Conservation (phyloP, 2,329 filamentous ascomycete species). For the Epichloe sibirici region DNA sequence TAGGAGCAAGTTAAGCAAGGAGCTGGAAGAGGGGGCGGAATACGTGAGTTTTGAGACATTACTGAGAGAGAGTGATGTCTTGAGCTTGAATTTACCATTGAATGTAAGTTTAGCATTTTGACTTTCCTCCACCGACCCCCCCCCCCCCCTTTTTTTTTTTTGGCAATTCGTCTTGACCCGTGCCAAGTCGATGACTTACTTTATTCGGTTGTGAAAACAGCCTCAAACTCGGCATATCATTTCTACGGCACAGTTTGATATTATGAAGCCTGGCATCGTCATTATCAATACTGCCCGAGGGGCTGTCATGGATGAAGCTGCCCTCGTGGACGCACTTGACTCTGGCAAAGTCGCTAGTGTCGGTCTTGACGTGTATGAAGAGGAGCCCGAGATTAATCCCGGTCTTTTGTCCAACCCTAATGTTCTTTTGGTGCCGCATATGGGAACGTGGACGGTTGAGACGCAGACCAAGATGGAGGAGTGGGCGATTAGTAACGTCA, state of each 20-base stretch:
- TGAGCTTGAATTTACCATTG: conserved; percentile 69
- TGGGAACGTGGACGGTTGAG: conserved; percentile 72
- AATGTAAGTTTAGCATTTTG: conserved; percentile 48
- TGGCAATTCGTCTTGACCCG: not conserved
- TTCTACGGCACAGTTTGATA: conserved; percentile 53
- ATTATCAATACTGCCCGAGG: conserved; percentile 77
- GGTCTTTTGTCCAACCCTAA: conserved; percentile 57
- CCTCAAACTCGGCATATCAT: conserved; percentile 63
- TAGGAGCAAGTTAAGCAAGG: conserved; percentile 44
- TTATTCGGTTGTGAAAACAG: conserved; percentile 16
- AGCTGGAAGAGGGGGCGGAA: conserved; percentile 44
- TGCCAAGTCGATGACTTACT: no score
- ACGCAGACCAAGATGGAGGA: conserved; percentile 58
- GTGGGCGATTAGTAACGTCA: conserved; percentile 61
- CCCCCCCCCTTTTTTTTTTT: not conserved
- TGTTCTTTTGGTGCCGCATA: conserved; percentile 68
- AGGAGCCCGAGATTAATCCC: conserved; percentile 66
- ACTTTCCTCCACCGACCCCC: not conserved
- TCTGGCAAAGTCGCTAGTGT: conserved; percentile 56
- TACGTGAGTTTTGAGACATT: conserved; percentile 66
- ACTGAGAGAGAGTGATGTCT: conserved; percentile 56
- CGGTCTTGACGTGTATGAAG: conserved; percentile 73
- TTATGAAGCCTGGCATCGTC: conserved; percentile 68
- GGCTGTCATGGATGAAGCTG: conserved; percentile 70
- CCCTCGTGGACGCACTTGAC: conserved; percentile 61